These are phyloP conservation scores for Umbilicus rupestris DNA, from an alignment of 164 flowering plant species.

Conservation along the genomic window DNA sequence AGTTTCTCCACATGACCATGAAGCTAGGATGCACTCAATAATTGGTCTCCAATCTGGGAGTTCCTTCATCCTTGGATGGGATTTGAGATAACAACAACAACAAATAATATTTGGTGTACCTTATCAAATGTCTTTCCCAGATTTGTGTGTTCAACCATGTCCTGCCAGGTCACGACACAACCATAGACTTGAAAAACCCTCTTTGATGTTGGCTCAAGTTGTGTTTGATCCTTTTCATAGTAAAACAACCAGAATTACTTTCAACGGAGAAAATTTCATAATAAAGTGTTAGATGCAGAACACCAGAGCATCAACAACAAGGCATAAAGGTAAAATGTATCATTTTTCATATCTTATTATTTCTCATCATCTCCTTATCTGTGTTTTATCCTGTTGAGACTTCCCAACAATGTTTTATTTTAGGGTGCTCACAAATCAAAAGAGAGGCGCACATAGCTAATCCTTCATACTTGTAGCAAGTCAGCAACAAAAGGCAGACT, in stretches of 20 bases:
- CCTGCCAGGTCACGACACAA: slow-evolving; percentile 66
- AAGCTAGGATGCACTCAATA: background rate
- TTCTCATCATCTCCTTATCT: too few relatives aligned
- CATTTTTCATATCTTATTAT: background rate
- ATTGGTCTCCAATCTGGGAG: too few relatives aligned
- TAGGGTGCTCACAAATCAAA: background rate
- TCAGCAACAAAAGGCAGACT: too few relatives aligned
- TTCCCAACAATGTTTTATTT: background rate
- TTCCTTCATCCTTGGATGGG: background rate
- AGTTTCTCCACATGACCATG: background rate
- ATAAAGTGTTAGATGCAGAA: background rate
- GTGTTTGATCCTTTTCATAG: slow-evolving; percentile 20
- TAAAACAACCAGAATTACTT: background rate
- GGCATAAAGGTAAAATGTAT: background rate
- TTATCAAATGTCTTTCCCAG: slow-evolving; percentile 57
- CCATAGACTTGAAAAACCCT: slow-evolving; percentile 83
- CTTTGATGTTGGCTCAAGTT: slow-evolving; percentile 30
- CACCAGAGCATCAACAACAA: background rate
- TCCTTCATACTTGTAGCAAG: background rate
- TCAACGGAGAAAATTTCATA: background rate
- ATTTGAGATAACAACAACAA: background rate
- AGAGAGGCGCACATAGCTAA: too few relatives aligned
- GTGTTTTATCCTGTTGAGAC: too few relatives aligned
- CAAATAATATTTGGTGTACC: slow-evolving; percentile 25
- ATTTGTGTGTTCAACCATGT: slow-evolving; percentile 78